Conservation (phyloP, 306 rosid genomes). For the Glycine latifolia region DNA sequence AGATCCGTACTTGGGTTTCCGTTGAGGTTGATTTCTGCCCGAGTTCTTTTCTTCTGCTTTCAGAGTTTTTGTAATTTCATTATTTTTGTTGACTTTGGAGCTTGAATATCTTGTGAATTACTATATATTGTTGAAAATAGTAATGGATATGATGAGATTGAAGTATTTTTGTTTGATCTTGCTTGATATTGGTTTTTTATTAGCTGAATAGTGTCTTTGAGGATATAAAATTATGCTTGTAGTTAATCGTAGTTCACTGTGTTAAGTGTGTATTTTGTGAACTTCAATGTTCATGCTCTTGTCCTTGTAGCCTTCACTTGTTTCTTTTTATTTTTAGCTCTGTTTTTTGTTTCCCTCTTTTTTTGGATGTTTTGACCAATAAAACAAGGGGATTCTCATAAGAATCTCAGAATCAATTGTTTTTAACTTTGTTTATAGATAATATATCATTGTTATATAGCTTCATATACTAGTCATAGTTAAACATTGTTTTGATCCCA, state of each 20-base stretch:
- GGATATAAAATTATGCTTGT: conserved; percentile 15
- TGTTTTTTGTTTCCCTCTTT: background rate
- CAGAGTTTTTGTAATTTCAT: conserved; percentile 16
- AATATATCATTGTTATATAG: too few species aligned
- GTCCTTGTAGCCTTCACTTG: conserved; percentile 18
- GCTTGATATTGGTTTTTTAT: background rate
- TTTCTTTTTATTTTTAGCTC: background rate
- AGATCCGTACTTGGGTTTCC: conserved; percentile 51
- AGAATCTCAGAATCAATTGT: conserved; percentile 37
- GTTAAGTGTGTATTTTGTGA: background rate
- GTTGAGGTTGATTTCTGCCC: conserved; percentile 35
- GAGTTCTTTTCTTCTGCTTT: conserved; percentile 39
- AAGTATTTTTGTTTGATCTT: conserved; percentile 35
- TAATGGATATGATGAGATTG: conserved; percentile 54
- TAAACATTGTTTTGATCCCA: too few species aligned
- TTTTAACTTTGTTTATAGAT: background rate
- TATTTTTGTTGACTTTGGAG: conserved; percentile 23
- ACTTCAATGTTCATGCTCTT: conserved; percentile 18
- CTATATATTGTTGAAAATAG: conserved; percentile 9
- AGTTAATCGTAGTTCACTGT: background rate
- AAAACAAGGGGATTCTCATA: conserved; percentile 20
- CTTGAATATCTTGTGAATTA: conserved; percentile 19
- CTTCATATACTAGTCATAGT: too few species aligned
- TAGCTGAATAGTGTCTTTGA: conserved; percentile 10
- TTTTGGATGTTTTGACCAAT: background rate